Evolutionary conservation across 2,329 filamentous ascomycete species (phyloP).

Genomic region (Calonectria hawksworthii): DNA sequence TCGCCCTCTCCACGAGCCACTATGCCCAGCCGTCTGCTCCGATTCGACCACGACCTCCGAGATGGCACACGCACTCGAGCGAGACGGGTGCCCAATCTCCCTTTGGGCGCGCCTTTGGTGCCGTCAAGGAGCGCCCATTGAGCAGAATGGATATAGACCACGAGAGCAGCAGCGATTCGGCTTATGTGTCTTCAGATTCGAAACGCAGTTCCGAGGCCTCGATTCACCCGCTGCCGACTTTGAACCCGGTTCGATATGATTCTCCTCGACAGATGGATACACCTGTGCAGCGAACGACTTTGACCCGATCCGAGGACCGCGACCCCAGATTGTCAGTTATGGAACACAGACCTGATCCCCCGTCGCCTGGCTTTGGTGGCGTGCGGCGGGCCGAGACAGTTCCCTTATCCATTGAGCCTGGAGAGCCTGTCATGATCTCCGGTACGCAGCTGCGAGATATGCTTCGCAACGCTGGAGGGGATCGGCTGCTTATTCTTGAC

Average conservation of each 20-base stretch:
- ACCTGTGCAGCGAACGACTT: conserved; percentile 40
- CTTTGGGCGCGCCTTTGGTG: conserved; percentile 41
- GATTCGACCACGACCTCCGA: conserved; percentile 59
- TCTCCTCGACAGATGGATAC: conserved; percentile 51
- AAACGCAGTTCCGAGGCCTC: conserved; percentile 67
- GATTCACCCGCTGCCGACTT: conserved; percentile 55
- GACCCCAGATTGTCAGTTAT: conserved; percentile 70
- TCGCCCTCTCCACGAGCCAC: conserved; percentile 62
- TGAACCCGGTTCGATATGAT: conserved; percentile 60
- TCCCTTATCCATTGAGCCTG: conserved; percentile 63
- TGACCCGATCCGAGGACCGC: conserved; percentile 63
- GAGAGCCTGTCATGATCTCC: conserved; percentile 66
- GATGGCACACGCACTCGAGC: conserved; percentile 64
- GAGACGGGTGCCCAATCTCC: conserved; percentile 56
- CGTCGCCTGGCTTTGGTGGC: conserved; percentile 45
- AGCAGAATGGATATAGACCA: conserved; percentile 60
- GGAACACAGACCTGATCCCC: conserved; percentile 60
- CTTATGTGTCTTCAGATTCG: conserved; percentile 67
- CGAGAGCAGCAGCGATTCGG: conserved; percentile 65
- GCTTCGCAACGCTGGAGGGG: conserved; percentile 58
- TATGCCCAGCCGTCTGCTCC: conserved; percentile 54
- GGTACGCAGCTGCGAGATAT: conserved; percentile 69
- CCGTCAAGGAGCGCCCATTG: conserved; percentile 36
- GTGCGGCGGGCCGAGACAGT: conserved; percentile 63
- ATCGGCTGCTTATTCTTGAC: conserved; percentile 80